These are phyloP conservation scores for Gossypium thurberi DNA, from an alignment of 345 rosid genomes.

Conservation along the genomic window DNA sequence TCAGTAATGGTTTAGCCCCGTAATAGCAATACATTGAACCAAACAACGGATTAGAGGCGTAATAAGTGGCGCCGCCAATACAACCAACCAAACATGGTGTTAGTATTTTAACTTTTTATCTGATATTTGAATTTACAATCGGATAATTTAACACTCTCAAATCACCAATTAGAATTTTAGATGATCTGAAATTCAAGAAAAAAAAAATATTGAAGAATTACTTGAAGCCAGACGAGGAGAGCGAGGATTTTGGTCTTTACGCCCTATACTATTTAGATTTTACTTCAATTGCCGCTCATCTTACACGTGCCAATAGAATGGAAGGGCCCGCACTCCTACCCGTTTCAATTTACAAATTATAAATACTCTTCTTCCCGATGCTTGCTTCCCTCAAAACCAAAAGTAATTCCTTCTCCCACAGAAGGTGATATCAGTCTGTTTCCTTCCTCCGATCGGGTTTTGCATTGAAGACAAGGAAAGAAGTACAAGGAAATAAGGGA, in stretches of 20 bases:
- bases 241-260: not conserved
- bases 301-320: not conserved
- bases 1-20: too few relatives aligned
- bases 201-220: too few relatives aligned
- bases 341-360: not conserved
- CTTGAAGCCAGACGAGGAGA: not conserved
- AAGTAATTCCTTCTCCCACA: not conserved
- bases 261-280: not conserved
- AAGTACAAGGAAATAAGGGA: not conserved
- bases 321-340: not conserved
- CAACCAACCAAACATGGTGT: too few relatives aligned
- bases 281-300: not conserved
- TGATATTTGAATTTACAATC: too few relatives aligned
- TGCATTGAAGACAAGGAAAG: not conserved
- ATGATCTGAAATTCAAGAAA: too few relatives aligned
- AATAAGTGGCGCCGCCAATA: too few relatives aligned
- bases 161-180: too few relatives aligned
- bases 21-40: too few relatives aligned
- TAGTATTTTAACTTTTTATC: too few relatives aligned
- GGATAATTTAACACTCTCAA: too few relatives aligned
- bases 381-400: not conserved
- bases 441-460: not conserved
- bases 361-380: not conserved
- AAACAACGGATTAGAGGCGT: too few relatives aligned
- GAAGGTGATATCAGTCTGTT: constrained; percentile 11